Evolutionary conservation across 2,329 filamentous ascomycete genomes (phyloP), one percentile per base, ranked within the genome.

Genomic region (Cladorrhinum sp.): DNA sequence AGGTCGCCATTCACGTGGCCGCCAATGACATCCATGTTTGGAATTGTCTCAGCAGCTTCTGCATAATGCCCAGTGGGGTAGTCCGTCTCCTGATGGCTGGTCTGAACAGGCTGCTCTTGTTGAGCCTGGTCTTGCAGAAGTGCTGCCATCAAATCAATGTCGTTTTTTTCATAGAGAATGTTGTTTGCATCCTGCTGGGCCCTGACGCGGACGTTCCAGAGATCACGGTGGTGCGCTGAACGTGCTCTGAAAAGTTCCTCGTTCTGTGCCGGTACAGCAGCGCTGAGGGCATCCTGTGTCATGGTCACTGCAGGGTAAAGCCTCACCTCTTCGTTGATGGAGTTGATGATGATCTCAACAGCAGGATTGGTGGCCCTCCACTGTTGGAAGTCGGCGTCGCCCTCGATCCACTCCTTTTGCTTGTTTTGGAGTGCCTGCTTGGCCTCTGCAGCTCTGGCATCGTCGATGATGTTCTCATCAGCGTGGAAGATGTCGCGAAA

Each of bases 301-400:
- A 56, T 41, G 32, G 36, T 25, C 5, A 16, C 53, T 3, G 52
- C 38, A 8, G n/a, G 16, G 38, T 52, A 3, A 8, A 49, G 38
- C 16, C 50, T 41, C 27, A 25, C 18, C 13, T 64, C 62, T 5
- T 32, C 24, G 12, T 55, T 41, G 29, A 55, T 48, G 41, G 57
- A 59, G 50, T 22, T 36, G 7, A 61, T 50, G 32, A 62, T 58
- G 29, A 48, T 29, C 1, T 7, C 22, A 18, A 58, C 32, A 3
- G 59, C 62, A 2, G 59, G 57, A 48, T 58, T 57, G 0, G n/a
- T 38, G 18, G 41, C 23, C 16, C 58, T 52, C 59, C 59, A 64
- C 0, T 29, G 4, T 12, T 27, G n/a, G 23, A 58, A 60, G 1
- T 12, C 3, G 20, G 8, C 6, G 22, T 52, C 9, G 10, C 52